Conservation (phyloP, 192 early-diverging fungal species). For the Gigaspora rosea region DNA sequence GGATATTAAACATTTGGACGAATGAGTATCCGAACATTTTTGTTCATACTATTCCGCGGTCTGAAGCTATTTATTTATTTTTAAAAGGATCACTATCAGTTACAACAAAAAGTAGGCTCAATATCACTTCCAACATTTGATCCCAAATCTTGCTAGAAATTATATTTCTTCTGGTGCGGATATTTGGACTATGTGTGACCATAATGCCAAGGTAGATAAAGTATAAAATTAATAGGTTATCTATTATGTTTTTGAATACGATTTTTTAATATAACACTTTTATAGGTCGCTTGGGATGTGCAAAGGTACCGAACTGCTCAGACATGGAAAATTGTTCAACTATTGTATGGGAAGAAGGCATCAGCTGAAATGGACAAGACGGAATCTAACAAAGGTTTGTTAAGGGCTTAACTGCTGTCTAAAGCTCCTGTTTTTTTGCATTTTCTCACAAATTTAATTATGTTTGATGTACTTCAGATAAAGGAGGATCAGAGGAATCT, state of each 20-base stretch:
- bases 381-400: background rate
- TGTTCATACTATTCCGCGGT: background rate
- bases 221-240: background rate
- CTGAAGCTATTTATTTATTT: background rate
- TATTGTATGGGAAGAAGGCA: conserved; percentile 53
- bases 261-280: background rate
- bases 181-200: conserved; percentile 56
- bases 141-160: conserved; percentile 65
- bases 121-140: conserved; percentile 61
- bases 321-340: conserved; percentile 73
- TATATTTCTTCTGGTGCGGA: conserved; percentile 55
- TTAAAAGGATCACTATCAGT: background rate
- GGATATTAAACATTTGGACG: no score
- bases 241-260: background rate
- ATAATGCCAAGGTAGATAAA: conserved; percentile 59
- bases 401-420: background rate
- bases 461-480: background rate
- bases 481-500: background rate
- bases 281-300: conserved; percentile 61
- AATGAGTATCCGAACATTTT: no score
- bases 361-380: background rate
- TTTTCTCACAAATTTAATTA: background rate
- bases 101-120: conserved; percentile 37
- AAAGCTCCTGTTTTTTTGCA: background rate
- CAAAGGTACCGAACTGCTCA: conserved; percentile 64